Evolutionary conservation across 495 filamentous ascomycete genomes (phyloP), one percentile per base, ranked within the genome.

Genomic region (Aspergillus ostianus): DNA sequence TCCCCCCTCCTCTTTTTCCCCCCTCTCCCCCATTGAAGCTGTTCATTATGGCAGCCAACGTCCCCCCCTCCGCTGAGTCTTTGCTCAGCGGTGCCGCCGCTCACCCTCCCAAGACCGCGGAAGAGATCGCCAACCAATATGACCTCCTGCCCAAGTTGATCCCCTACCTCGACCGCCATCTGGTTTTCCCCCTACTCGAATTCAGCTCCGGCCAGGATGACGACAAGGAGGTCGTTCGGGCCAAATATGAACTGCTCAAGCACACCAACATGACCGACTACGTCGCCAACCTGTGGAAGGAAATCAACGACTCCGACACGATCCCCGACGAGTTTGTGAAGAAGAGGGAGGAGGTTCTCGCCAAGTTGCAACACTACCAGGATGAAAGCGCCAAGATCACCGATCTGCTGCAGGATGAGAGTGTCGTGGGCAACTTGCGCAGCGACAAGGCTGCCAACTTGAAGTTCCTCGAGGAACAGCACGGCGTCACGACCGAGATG

Each of bases 221-320:
- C 57, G 77, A 87, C 36, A 78, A 82, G 54, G 87, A 91, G 67
- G 87, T 93, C 64, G 85, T 84, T 29, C 85, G 88, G 69, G 85
- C 90, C 68, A 96, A 96, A 72, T 97, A 91, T 72, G 86, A 92
- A 73, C 84, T 98, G 29, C 85, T 97, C 57, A 93, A 96, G 82
- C 85, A 89, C 72, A 96, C 94, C 57, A 95, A 98, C 80, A 98
- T 98, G 94, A 91, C 86, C 65, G 94, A 98, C 75, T 98, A 95
- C 72, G 90, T 97, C 46, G 91, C 91, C 63, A 87, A 87, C 62
- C 79, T 98, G 67, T 90, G 95, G 80, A 83, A 87, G 70, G 87
- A 96, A 71, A 84, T 98, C 63, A 84, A 97, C 75, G 81, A 89
- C 64, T 84, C 90, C 57, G 83, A 90, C 47, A 81, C 90, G 49